A percentile compares a stretch with the other conserved stretches of the same genome.
phyloP scores from a whole-genome alignment of 495 filamentous ascomycete species.

The Xylaria intraflava region DNA sequence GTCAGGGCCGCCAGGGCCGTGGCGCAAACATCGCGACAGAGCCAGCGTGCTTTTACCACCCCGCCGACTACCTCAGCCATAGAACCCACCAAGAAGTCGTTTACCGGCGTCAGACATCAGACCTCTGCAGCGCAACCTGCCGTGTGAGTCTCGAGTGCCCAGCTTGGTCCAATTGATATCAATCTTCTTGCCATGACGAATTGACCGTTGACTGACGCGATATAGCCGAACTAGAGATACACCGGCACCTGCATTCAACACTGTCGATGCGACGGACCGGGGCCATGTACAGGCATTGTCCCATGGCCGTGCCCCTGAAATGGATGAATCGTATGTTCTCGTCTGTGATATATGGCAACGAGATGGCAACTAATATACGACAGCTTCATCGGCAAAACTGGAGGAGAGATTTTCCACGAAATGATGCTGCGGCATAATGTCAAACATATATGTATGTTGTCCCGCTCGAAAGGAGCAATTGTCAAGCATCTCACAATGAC shows the following conservation, averaged over 20 bases:
- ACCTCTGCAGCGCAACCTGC: conserved; percentile 34
- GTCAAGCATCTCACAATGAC: conserved; percentile 18
- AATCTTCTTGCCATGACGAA: background rate
- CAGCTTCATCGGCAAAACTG: conserved; percentile 89
- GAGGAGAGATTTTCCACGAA: conserved; percentile 97
- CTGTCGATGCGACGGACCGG: conserved; percentile 37
- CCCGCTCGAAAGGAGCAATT: background rate
- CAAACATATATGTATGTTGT: conserved; percentile 77
- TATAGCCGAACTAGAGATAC: conserved; percentile 38
- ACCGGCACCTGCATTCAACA: conserved; percentile 68
- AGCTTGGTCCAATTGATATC: background rate
- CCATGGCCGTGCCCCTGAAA: conserved; percentile 51
- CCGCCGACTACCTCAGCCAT: conserved; percentile 20
- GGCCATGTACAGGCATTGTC: conserved; percentile 64
- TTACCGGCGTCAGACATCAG: conserved; percentile 30
- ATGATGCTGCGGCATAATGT: conserved; percentile 95
- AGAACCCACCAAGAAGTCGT: conserved; percentile 22
- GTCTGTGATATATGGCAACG: background rate
- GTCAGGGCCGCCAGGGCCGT: conserved; percentile 38
- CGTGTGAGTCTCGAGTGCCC: conserved; percentile 11
- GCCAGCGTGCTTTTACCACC: conserved; percentile 18
- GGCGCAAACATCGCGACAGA: conserved; percentile 30
- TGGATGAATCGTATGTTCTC: conserved; percentile 65
- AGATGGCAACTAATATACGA: conserved; percentile 24
- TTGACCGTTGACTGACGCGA: conserved; percentile 10